Base-by-base conservation (phyloP, 805 yeast genomes). In the Zygoascus ofunaensis region DNA sequence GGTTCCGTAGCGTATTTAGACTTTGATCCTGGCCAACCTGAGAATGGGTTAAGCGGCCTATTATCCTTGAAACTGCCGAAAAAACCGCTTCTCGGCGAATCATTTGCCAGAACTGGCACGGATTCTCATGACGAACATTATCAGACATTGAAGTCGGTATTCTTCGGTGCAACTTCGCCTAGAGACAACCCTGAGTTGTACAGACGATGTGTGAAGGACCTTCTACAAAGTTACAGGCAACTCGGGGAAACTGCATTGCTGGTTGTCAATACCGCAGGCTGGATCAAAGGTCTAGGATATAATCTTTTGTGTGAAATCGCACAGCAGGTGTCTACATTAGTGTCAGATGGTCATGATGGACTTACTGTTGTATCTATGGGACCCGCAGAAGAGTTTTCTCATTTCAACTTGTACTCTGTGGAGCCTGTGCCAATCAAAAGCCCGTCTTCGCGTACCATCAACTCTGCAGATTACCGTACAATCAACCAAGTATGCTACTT, bases 11-110 rank as follows among this genome's bases (percentile, higher is more conserved):
- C 72, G 18, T 72, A 79, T 33, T 52, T 89, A 34, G 96, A 89
- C 54, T 58, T 86, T 1, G 97, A 89, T 57, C 95, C 96, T 0
- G 95, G 94, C 0, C 95, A 87, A 57, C 78, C 94, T 0, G 94
- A 84, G 54, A 78, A 72, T 50, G 77, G 87, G 0, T 66, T 68
- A 5, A 92, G 95, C 0, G 87, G 82, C 26, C 74, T 82, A 36
- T 62, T 87, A 2, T 77, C 94, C 0, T 60, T 83, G 10, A 68
- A 74, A 1, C 48, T 49, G 8, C 52, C 68, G n/a, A 37, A 49
- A 0, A 42, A 41, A 4, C 66, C 66, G 1, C 55, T 65, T 15
- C 65, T 69, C 38, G 77, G 78, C 0, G 62, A 67, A 2, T 50
- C 65, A 30, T 60, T 62, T 10, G 30, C 30, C 30, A 7, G 30